Base-by-base conservation (phyloP, 805 yeast species). In the Nakazawaea sp. region DNA sequence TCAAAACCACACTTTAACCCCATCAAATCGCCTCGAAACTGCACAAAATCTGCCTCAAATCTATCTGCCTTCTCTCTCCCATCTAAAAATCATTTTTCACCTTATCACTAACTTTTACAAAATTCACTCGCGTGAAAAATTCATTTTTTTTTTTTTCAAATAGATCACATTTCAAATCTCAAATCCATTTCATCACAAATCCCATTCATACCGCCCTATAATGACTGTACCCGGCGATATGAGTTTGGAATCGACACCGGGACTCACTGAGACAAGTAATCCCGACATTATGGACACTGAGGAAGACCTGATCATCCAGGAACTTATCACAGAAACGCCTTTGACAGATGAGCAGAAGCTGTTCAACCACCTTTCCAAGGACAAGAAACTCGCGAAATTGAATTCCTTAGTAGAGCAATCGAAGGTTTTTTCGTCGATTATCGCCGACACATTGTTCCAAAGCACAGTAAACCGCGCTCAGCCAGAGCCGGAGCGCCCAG, bases 371-470 rank as follows among this genome's bases (percentile, higher is more conserved):
- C 57, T 72, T 15, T 64, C 75, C 2, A 61, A 62, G n/a, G 75
- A 77, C 27, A 60, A 64, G 31, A 85, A 86, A 50, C 61, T 87
- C 30, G 70, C 72, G 37, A 70, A 86, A 38, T 62, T 90, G 37
- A 73, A 84, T 41, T 78, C 75, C 26, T 66, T 90, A 44, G 87
- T 90, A n/a, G 81, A 83, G 49, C 81, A 85, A 51, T 85, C 96
- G 13, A 89, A 87, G 52, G 74, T 89, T 2, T 90, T 86, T 58
- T 82, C 97, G 1, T 75, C 80, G 43, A 86, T 90, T 45, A 84
- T 90, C 29, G 78, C 95, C 3, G 89, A 87, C 35, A 80, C 89
- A 9, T 68, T 90, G 30, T 51, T 81, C 29, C 74, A 74, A 43
- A 40, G 34, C 33, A 36, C 30, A 19, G 29, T 38, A 36, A 39